Evolutionary conservation across 2,329 filamentous ascomycete genomes (phyloP), one percentile per base, ranked within the genome.

Genomic region (Shiraia bambusicola): DNA sequence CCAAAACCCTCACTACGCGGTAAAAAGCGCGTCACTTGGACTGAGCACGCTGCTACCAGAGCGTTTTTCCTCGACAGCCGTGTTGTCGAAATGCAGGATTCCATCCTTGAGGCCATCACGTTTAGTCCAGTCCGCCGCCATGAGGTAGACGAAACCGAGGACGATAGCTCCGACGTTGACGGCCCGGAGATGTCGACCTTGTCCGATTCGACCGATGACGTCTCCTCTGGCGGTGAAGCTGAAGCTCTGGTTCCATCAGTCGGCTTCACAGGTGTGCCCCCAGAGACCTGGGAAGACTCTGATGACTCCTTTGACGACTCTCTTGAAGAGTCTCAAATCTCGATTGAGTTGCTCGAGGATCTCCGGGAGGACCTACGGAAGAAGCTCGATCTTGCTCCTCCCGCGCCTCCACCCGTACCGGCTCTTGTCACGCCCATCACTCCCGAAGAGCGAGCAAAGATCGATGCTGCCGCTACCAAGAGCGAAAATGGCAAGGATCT

Each of bases 71-170:
- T 37, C 19, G 56, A 61, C 7, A 49, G 51, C n/a, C 43, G 35
- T 13, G 48, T 59, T 22, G 45, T 40, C 42, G 53, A 59, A 19
- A 57, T 59, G 54, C 48, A 54, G 11, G 56, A 59, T 19, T 50
- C 54, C 6, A 56, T 51, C 1, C 40, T 61, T 12, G 49, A 58
- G 22, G 39, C 47, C 1, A 52, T 59, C 28, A 30, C 36, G 6
- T 54, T 42, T 4, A 51, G 45, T 22, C 52, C 50, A 5, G 28
- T 38, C 12, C 37, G 24, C 19, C 19, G 28, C 22, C 32, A 3
- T 40, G 40, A 8, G 13, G 27, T 13, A 12, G 19, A 8, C 37
- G 29, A 10, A 27, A 40, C 2, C 17, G 33, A 16, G 35, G 40
- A 49, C 17, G 41, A 41, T 6, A 37, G 32, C n/a, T 45, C 42